Evolutionary conservation across 768 basidiomycete species (phyloP).

Genomic region (Gymnopilus junonius): DNA sequence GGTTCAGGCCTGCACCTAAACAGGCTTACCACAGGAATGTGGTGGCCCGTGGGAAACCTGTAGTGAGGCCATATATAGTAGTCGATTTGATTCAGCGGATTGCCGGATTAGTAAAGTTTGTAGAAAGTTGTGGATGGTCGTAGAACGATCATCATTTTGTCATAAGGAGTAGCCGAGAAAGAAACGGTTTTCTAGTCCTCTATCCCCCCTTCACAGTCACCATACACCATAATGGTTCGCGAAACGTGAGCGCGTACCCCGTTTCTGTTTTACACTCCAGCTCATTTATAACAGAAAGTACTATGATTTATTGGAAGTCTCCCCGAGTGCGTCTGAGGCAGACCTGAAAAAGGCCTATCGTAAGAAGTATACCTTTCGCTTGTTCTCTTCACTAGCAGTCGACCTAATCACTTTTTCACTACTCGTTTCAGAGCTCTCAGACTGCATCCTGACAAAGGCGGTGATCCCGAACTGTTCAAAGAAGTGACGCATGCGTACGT

Average conservation of each 20-base stretch:
- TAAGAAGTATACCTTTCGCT: constrained; percentile 67
- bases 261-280: background rate
- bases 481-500: constrained; percentile 93
- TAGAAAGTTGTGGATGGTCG: constrained; percentile 47
- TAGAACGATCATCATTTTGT: constrained; percentile 44
- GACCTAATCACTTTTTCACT: constrained; percentile 9
- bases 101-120: constrained; percentile 43
- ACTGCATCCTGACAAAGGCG: constrained; percentile 92
- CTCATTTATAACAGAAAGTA: constrained; percentile 62
- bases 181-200: constrained; percentile 15
- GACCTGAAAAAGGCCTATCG: constrained; percentile 97
- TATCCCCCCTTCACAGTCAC: constrained; percentile 21
- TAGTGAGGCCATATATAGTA: background rate
- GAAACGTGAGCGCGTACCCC: constrained; percentile 27
- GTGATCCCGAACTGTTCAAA: constrained; percentile 96
- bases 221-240: constrained; percentile 26
- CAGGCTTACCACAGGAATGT: background rate
- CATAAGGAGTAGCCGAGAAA: constrained; percentile 33
- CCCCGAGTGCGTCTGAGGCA: constrained; percentile 74
- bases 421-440: constrained; percentile 66
- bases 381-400: constrained; percentile 6
- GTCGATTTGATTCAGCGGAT: constrained; percentile 6
- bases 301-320: constrained; percentile 91
- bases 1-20: background rate
- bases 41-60: background rate